Conservation (phyloP, 345 rosid genomes). For the Schrenkiella parvula region DNA sequence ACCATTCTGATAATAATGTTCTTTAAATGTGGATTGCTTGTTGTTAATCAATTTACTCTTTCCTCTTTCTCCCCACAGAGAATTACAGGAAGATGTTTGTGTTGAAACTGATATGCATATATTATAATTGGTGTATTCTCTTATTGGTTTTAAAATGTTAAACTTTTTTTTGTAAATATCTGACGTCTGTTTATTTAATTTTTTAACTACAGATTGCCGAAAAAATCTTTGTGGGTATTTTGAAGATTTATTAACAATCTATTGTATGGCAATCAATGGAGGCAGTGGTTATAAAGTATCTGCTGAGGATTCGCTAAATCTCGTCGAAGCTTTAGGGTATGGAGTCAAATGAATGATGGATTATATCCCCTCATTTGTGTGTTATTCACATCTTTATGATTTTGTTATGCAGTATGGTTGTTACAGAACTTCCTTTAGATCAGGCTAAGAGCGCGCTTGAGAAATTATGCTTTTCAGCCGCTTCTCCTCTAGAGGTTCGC, state of each 20-base stretch:
- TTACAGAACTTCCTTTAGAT: conserved; percentile 86
- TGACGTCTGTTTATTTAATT: conserved; percentile 5
- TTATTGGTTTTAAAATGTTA: background rate
- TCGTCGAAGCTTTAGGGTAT: conserved; percentile 96
- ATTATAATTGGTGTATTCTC: background rate
- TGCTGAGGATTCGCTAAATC: conserved; percentile 84
- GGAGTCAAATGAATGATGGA: conserved; percentile 11
- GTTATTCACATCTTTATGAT: conserved; percentile 25
- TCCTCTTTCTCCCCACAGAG: background rate
- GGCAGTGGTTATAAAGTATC: conserved; percentile 82
- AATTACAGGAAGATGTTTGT: conserved; percentile 8
- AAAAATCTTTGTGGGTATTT: conserved; percentile 79
- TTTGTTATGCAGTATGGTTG: conserved; percentile 71
- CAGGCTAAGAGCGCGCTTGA: conserved; percentile 85
- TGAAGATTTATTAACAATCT: conserved; percentile 75
- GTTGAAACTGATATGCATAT: conserved; percentile 2
- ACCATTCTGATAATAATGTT: conserved; percentile 6
- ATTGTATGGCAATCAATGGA: conserved; percentile 72
- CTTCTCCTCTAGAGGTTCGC: conserved; percentile 81
- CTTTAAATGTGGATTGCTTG: conserved; percentile 8
- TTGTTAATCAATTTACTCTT: background rate
- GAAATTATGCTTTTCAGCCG: conserved; percentile 75
- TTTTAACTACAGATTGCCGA: conserved; percentile 73
- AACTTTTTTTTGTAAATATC: background rate
- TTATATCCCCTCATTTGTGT: conserved; percentile 6